Conservation (phyloP, 2,329 filamentous ascomycete genomes). For the Fusarium verrucosum region DNA sequence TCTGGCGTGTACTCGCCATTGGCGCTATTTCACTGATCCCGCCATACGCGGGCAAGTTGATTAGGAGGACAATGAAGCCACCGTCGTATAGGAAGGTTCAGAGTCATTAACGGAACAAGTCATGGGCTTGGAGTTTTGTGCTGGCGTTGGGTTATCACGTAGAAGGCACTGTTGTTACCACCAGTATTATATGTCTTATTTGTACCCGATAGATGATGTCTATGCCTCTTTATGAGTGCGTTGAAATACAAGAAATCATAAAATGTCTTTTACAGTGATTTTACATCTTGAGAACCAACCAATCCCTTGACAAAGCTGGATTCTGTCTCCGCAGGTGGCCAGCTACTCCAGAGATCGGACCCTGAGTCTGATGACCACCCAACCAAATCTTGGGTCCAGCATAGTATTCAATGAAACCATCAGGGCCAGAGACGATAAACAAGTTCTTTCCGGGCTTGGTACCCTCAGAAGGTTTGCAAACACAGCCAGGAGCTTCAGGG, state of each 20-base stretch:
- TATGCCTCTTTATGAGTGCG: constrained; percentile 20
- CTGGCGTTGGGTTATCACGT: constrained; percentile 37
- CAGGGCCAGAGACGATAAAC: constrained; percentile 88
- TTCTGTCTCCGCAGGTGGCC: constrained; percentile 64
- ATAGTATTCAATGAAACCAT: constrained; percentile 85
- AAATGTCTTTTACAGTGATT: background rate
- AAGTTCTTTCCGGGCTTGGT: constrained; percentile 64
- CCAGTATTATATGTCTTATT: constrained; percentile 29
- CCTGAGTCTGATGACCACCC: constrained; percentile 77
- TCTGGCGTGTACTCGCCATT: constrained; percentile 88
- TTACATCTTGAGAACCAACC: constrained; percentile 64
- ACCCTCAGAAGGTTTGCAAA: constrained; percentile 38
- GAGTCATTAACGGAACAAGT: constrained; percentile 59
- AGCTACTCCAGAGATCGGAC: constrained; percentile 74
- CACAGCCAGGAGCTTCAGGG: constrained; percentile 39
- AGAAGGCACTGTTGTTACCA: constrained; percentile 25
- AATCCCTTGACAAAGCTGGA: constrained; percentile 51
- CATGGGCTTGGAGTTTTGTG: constrained; percentile 18
- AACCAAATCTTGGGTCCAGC: constrained; percentile 83
- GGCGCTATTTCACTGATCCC: constrained; percentile 83
- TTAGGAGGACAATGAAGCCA: constrained; percentile 85
- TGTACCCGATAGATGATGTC: constrained; percentile 20
- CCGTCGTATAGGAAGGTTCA: constrained; percentile 95
- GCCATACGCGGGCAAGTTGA: constrained; percentile 86
- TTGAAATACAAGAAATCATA: constrained; percentile 6